Evolutionary conservation across 345 rosid genomes (phyloP).

Genomic region (Capsella bursapastoris): DNA sequence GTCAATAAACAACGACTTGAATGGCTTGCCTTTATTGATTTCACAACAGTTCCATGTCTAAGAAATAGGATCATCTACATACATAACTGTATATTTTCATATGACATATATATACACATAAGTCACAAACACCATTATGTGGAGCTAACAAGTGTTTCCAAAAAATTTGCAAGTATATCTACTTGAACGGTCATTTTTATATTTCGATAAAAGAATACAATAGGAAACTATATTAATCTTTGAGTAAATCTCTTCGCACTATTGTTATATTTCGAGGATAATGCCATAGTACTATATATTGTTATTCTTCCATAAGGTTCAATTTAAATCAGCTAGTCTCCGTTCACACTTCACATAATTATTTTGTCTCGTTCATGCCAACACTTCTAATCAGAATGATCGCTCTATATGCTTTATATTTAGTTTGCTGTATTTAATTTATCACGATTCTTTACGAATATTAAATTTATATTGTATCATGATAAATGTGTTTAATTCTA

Average conservation of each 20-base stretch:
- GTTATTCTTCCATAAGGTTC: constrained; percentile 4
- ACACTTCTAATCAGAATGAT: constrained; percentile 9
- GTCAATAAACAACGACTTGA: background rate
- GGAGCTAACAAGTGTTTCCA: background rate
- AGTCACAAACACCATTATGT: too few species aligned
- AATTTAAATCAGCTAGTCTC: constrained; percentile 8
- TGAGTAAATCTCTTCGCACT: constrained; percentile 10
- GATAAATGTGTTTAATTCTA: background rate
- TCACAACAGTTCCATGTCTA: background rate
- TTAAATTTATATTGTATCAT: background rate
- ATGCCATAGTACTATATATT: background rate
- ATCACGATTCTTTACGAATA: background rate
- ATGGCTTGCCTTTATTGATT: background rate
- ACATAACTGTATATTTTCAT: too few species aligned
- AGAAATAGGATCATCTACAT: background rate
- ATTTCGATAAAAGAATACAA: background rate
- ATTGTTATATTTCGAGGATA: background rate
- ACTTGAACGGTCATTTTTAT: background rate
- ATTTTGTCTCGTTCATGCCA: constrained; percentile 26
- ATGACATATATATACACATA: too few species aligned
- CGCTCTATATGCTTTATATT: background rate
- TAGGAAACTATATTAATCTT: constrained; percentile 1
- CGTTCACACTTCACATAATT: constrained; percentile 20
- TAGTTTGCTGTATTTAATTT: background rate
- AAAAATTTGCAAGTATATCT: background rate